Conservation (phyloP, 768 basidiomycete species). For the Mycena rosella region DNA sequence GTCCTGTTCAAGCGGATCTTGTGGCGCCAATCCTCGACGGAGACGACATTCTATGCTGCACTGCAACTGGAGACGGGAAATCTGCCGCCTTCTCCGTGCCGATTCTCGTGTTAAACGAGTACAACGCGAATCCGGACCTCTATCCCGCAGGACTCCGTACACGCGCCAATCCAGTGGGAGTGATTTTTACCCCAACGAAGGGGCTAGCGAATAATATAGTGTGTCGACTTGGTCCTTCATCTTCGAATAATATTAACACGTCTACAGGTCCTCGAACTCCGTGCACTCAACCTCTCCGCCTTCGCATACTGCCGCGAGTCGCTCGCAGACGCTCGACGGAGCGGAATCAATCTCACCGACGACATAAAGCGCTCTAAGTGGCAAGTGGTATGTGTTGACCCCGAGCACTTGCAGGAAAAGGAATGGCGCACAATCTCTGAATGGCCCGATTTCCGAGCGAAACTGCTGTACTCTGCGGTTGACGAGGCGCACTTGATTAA, state of each 20-base stretch:
- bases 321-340: slow-evolving; percentile 1
- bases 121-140: background rate
- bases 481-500: slow-evolving; percentile 10
- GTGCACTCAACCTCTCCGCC: background rate
- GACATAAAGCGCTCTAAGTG: background rate
- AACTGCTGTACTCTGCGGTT: background rate
- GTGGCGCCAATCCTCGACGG: too few relatives aligned
- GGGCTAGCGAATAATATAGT: slow-evolving; percentile 8
- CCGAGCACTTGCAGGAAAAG: background rate
- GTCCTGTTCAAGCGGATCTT: background rate
- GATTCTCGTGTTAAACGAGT: slow-evolving; percentile 7
- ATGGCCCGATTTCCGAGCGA: background rate
- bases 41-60: too few relatives aligned
- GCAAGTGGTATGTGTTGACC: slow-evolving; percentile 14
- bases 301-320: too few relatives aligned
- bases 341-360: background rate
- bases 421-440: slow-evolving; percentile 7
- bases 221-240: background rate
- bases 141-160: background rate
- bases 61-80: too few relatives aligned
- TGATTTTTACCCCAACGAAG: slow-evolving; percentile 11
- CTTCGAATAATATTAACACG: background rate
- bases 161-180: background rate
- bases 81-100: too few relatives aligned
- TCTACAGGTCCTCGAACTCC: slow-evolving; percentile 1